These are phyloP conservation scores for Cyathus striatus DNA, from an alignment of 768 basidiomycete genomes.

Conservation along the genomic window DNA sequence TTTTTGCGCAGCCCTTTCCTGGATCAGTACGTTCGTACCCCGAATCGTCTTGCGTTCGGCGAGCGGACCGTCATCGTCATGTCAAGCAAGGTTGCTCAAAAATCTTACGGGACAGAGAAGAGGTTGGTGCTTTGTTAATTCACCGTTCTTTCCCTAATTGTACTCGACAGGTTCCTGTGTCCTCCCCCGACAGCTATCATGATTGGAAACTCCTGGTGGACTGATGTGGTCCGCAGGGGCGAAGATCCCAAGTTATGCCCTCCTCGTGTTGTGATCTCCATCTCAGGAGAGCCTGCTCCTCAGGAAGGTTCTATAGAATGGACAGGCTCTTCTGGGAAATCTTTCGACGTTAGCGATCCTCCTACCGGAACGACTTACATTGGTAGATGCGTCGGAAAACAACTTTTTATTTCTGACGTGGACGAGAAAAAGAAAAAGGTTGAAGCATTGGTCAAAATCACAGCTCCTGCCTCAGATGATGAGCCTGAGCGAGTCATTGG, in stretches of 20 bases:
- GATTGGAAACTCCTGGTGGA: slow-evolving; percentile 95
- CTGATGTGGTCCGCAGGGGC: slow-evolving; percentile 67
- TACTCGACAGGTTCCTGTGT: slow-evolving; percentile 67
- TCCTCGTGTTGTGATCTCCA: slow-evolving; percentile 83
- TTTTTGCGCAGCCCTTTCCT: slow-evolving; percentile 58
- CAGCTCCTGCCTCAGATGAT: slow-evolving; percentile 73
- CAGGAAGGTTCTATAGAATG: slow-evolving; percentile 86
- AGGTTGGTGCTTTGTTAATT: slow-evolving; percentile 39
- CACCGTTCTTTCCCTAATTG: slow-evolving; percentile 9
- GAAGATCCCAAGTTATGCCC: slow-evolving; percentile 72
- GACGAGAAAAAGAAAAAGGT: slow-evolving; percentile 96
- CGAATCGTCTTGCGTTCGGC: slow-evolving; percentile 84
- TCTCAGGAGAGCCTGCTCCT: slow-evolving; percentile 84
- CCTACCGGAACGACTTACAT: slow-evolving; percentile 84
- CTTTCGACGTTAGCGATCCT: slow-evolving; percentile 75
- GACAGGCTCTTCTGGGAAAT: slow-evolving; percentile 80
- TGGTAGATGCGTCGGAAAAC: slow-evolving; percentile 90
- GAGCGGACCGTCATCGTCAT: slow-evolving; percentile 94
- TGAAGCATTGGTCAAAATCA: slow-evolving; percentile 87
- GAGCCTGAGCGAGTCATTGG: slow-evolving; percentile 83
- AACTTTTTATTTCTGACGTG: slow-evolving; percentile 91
- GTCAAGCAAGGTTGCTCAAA: slow-evolving; percentile 97
- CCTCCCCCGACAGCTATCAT: slow-evolving; percentile 92
- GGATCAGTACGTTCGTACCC: slow-evolving; percentile 79
- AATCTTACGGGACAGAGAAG: slow-evolving; percentile 95